A percentile compares a stretch with the other conserved stretches of the same genome.
phyloP scores from a whole-genome alignment of 2,329 filamentous ascomycete genomes.

The Kalmusia sp. region DNA sequence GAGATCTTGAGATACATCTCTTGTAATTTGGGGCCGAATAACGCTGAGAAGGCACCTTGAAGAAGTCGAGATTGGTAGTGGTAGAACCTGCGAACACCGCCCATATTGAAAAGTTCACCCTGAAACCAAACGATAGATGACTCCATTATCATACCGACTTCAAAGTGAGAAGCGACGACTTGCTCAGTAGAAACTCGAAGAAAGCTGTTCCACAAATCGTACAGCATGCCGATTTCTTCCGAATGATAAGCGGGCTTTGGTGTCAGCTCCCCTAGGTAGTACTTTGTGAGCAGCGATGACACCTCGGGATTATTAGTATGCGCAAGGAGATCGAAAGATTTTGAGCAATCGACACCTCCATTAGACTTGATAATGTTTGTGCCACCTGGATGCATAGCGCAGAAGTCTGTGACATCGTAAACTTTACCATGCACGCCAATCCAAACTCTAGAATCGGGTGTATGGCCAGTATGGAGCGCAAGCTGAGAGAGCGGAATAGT shows the following conservation, averaged over 20 bases:
- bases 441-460: conserved; percentile 64
- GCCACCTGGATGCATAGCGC: conserved; percentile 83
- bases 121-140: conserved; percentile 33
- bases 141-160: conserved; percentile 32
- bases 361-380: conserved; percentile 84
- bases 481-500: conserved; percentile 32
- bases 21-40: conserved; percentile 33
- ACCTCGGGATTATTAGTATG: conserved; percentile 83
- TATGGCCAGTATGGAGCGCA: conserved; percentile 29
- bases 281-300: conserved; percentile 45
- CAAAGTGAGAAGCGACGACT: conserved; percentile 29
- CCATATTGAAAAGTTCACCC: conserved; percentile 34
- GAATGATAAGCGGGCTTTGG: conserved; percentile 27
- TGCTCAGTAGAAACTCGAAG: conserved; percentile 28
- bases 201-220: conserved; percentile 32
- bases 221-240: conserved; percentile 31
- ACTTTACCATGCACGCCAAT: conserved; percentile 88
- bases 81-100: conserved; percentile 33
- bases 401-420: conserved; percentile 87
- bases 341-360: conserved; percentile 85
- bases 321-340: conserved; percentile 91
- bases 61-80: conserved; percentile 34
- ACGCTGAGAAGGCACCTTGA: conserved; percentile 27
- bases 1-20: conserved; percentile 35
- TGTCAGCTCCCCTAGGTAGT: conserved; percentile 32